phyloP scores from a whole-genome alignment of 2,329 filamentous ascomycete species.

The Coniochaeta prunicola region DNA sequence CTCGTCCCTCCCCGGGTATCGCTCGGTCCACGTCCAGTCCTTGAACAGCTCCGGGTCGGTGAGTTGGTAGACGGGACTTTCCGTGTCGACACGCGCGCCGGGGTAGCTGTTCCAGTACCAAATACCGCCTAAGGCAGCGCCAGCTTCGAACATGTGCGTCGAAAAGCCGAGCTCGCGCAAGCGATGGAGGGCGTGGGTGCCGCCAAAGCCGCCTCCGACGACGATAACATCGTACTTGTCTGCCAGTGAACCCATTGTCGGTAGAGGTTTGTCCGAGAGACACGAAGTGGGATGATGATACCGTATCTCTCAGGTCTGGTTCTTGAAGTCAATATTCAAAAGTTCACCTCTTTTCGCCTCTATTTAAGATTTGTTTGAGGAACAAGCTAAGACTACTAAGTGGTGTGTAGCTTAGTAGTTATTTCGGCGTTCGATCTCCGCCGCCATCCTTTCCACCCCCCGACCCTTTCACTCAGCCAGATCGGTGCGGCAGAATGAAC shows the following conservation, averaged over 20 bases:
- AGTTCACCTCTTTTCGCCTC: not conserved
- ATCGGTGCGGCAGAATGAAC: too few species aligned
- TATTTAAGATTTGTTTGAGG: not conserved
- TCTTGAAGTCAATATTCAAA: not conserved
- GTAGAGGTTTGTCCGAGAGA: not conserved
- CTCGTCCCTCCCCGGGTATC: slow-evolving; percentile 30
- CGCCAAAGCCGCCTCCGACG: not conserved
- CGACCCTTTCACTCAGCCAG: too few species aligned
- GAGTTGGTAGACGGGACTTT: slow-evolving; percentile 26
- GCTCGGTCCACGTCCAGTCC: slow-evolving; percentile 35
- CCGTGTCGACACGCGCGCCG: slow-evolving; percentile 31
- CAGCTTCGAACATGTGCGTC: slow-evolving; percentile 25
- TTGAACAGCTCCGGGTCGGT: slow-evolving; percentile 29
- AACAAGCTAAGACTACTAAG: not conserved
- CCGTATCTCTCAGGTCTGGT: not conserved
- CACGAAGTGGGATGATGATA: not conserved
- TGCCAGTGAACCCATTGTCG: not conserved
- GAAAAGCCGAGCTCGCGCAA: not conserved
- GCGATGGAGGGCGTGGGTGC: not conserved
- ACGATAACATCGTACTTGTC: not conserved
- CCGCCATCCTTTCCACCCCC: not conserved
- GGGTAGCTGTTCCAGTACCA: slow-evolving; percentile 39
- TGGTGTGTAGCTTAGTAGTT: not conserved
- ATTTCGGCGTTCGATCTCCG: not conserved
- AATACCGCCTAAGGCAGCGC: slow-evolving; percentile 28